Evolutionary conservation across 129 eudicot species (phyloP).

Genomic region (Saussurea involucrata): DNA sequence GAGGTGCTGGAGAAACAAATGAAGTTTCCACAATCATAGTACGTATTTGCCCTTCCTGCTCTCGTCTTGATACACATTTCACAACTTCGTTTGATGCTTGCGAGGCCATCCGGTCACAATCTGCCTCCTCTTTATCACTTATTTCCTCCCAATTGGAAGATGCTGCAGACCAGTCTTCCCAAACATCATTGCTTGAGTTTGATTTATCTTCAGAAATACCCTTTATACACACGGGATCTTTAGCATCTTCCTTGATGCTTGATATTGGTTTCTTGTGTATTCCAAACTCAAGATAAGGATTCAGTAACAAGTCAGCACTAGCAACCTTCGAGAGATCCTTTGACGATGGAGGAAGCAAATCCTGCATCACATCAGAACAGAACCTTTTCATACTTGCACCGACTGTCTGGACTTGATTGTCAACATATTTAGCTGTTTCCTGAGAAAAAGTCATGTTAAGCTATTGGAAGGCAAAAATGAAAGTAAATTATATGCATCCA

Average conservation of each 20-base stretch:
- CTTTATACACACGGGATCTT: constrained; percentile 11
- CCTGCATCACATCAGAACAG: constrained; percentile 87
- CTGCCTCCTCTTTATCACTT: constrained; percentile 22
- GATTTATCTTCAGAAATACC: constrained; percentile 32
- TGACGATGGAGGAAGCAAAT: constrained; percentile 55
- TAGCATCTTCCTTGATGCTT: constrained; percentile 25
- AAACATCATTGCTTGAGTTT: constrained; percentile 23
- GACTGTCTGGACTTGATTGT: constrained; percentile 84
- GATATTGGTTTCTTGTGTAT: constrained; percentile 36
- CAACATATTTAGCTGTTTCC: constrained; percentile 90
- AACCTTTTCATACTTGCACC: constrained; percentile 80
- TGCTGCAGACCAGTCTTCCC: constrained; percentile 28
- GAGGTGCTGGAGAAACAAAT: not conserved
- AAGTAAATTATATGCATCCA: not conserved
- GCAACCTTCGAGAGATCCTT: constrained; percentile 49
- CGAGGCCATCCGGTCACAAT: constrained; percentile 14
- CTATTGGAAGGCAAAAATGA: not conserved
- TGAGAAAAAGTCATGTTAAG: constrained; percentile 17
- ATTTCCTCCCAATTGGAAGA: constrained; percentile 23
- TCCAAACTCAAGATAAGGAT: constrained; percentile 47
- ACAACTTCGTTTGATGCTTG: constrained; percentile 15
- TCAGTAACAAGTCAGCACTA: constrained; percentile 42
- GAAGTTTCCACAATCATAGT: not conserved
- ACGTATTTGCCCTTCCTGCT: constrained; percentile 7
- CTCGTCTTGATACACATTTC: constrained; percentile 17